These are phyloP conservation scores for Boletellus ananas DNA, from an alignment of 768 basidiomycete genomes.

Conservation along the genomic window DNA sequence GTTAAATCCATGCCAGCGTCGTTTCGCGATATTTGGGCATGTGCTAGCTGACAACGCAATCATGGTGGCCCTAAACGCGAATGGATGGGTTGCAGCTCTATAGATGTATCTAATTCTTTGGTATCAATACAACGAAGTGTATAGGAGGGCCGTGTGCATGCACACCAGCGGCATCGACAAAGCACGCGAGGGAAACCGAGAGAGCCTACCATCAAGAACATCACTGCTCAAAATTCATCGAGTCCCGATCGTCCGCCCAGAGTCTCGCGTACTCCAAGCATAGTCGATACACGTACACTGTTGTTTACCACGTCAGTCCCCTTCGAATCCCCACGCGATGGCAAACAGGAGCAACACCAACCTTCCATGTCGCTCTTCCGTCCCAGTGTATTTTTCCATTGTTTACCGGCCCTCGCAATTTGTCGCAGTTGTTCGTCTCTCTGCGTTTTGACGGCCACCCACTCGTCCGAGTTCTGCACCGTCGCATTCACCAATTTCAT, in stretches of 20 bases:
- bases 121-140: not conserved
- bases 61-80: too few species aligned
- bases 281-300: slow-evolving; percentile 84
- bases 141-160: not conserved
- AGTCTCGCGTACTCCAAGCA: slow-evolving; percentile 87
- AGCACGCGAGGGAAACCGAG: not conserved
- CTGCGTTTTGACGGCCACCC: slow-evolving; percentile 40
- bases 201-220: not conserved
- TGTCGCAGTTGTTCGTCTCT: slow-evolving; percentile 71
- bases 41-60: too few species aligned
- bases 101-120: not conserved
- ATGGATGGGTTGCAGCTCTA: not conserved
- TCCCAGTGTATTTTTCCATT: slow-evolving; percentile 86
- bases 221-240: slow-evolving; percentile 45
- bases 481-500: slow-evolving; percentile 53
- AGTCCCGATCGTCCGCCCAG: slow-evolving; percentile 78
- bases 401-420: slow-evolving; percentile 88
- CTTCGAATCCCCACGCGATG: not conserved
- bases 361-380: slow-evolving; percentile 91
- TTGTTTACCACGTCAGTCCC: not conserved
- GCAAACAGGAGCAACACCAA: slow-evolving; percentile 33
- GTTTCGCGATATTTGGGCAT: too few species aligned
- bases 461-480: slow-evolving; percentile 23
- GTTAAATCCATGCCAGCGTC: too few species aligned
- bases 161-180: not conserved